Conservation (phyloP, 2,329 filamentous ascomycete species). For the Myriosclerotinia scirpicola region DNA sequence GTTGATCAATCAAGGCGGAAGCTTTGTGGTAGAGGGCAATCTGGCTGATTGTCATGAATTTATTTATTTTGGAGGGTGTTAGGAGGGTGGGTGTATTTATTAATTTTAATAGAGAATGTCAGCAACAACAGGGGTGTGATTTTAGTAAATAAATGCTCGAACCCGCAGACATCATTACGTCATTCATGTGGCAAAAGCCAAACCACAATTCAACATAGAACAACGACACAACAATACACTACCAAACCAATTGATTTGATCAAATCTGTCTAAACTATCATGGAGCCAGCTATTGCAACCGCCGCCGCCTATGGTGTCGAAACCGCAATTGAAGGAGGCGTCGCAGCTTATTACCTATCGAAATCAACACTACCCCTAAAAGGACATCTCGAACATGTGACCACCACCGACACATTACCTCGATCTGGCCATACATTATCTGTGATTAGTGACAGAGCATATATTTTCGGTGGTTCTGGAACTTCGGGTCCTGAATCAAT, state of each 20-base stretch:
- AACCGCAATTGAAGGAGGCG: conserved; percentile 11
- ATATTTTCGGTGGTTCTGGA: conserved; percentile 16
- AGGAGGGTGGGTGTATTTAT: no score
- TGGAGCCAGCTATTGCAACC: conserved; percentile 2
- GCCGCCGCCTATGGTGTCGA: conserved; percentile 13
- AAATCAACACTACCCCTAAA: conserved; percentile 12
- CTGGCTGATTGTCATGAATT: no score
- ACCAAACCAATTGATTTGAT: no score
- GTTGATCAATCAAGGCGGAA: no score
- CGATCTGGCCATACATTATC: conserved; percentile 15
- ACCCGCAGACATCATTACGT: no score
- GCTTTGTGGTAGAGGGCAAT: no score
- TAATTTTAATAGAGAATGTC: no score
- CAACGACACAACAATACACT: no score
- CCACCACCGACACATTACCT: neutral
- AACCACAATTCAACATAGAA: no score
- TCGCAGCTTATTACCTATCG: conserved; percentile 15
- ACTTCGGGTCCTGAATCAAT: neutral
- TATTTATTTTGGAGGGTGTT: no score
- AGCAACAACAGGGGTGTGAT: neutral
- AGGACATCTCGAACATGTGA: conserved; percentile 14
- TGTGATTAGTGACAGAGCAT: conserved; percentile 18
- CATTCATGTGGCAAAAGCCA: no score
- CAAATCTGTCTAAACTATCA: conserved; percentile 12
- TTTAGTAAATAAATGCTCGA: no score